Evolutionary conservation across 768 basidiomycete species (phyloP).

Genomic region (Termitomyces eurrhizus): DNA sequence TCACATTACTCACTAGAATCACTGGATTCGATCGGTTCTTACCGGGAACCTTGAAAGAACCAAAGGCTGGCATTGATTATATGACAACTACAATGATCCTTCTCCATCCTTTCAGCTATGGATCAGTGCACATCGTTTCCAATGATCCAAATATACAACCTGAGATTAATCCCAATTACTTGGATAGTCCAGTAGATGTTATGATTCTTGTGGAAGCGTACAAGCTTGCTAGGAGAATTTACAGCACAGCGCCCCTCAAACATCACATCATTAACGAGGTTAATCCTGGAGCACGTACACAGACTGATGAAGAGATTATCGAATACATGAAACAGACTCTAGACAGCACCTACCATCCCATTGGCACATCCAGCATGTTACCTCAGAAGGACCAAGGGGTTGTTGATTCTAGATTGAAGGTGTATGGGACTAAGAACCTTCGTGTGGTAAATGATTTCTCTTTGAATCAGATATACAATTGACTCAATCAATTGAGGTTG

Average conservation of each 20-base stretch:
- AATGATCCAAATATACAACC: constrained; percentile 15
- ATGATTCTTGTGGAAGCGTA: constrained; percentile 20
- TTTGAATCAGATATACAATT: neutral
- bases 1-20: neutral
- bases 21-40: neutral
- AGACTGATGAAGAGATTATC: constrained; percentile 1
- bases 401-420: constrained; percentile 29
- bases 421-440: constrained; percentile 33
- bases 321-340: constrained; percentile 1
- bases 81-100: constrained; percentile 18
- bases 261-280: neutral
- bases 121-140: constrained; percentile 29
- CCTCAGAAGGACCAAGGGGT: constrained; percentile 27
- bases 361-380: constrained; percentile 7
- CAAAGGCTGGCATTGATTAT: constrained; percentile 20
- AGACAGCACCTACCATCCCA: neutral
- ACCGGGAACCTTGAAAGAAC: neutral
- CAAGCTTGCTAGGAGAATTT: constrained; percentile 16
- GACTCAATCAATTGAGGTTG: constrained; percentile 7
- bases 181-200: constrained; percentile 20
- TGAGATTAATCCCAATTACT: constrained; percentile 14
- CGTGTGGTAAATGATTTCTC: constrained; percentile 25
- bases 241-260: neutral
- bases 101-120: constrained; percentile 35
- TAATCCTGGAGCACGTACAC: neutral